These are phyloP conservation scores for Beauveria medogensis DNA, from an alignment of 2,329 filamentous ascomycete genomes.

Conservation along the genomic window DNA sequence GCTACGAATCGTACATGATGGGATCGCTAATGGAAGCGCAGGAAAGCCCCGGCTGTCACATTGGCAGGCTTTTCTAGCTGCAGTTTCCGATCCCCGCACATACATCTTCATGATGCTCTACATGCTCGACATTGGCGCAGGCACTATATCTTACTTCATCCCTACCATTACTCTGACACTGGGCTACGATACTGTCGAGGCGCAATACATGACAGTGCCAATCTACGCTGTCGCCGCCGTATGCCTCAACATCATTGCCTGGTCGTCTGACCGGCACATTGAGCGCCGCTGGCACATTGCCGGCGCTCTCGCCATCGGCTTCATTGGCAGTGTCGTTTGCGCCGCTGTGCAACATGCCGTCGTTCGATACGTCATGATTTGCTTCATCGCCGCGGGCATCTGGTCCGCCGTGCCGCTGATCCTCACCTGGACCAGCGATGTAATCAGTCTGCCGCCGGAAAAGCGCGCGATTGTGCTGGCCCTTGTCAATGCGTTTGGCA, in stretches of 20 bases:
- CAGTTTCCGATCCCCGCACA: slow-evolving; percentile 37
- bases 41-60: slow-evolving; percentile 22
- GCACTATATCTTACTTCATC: slow-evolving; percentile 45
- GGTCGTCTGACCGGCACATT: slow-evolving; percentile 16
- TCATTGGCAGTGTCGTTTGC: slow-evolving; percentile 16
- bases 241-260: slow-evolving; percentile 18
- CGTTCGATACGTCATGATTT: slow-evolving; percentile 23
- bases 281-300: slow-evolving; percentile 19
- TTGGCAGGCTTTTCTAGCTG: slow-evolving; percentile 21
- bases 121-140: slow-evolving; percentile 38
- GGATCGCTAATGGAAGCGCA: slow-evolving; percentile 26
- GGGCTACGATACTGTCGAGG: slow-evolving; percentile 35
- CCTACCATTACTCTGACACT: slow-evolving; percentile 41
- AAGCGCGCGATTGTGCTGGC: slow-evolving; percentile 26
- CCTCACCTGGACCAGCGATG: slow-evolving; percentile 22
- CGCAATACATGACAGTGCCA: slow-evolving; percentile 38
- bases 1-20: slow-evolving; percentile 47
- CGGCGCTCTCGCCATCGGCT: slow-evolving; percentile 15
- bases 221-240: slow-evolving; percentile 23
- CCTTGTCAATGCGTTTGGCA: slow-evolving; percentile 24
- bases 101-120: slow-evolving; percentile 41
- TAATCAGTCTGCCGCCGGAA: slow-evolving; percentile 20
- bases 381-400: slow-evolving; percentile 20
- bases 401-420: slow-evolving; percentile 20
- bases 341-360: slow-evolving; percentile 16